These are phyloP conservation scores for Perkinsus chesapeaki DNA, from an alignment of 169 alveolate species.

Conservation along the genomic window DNA sequence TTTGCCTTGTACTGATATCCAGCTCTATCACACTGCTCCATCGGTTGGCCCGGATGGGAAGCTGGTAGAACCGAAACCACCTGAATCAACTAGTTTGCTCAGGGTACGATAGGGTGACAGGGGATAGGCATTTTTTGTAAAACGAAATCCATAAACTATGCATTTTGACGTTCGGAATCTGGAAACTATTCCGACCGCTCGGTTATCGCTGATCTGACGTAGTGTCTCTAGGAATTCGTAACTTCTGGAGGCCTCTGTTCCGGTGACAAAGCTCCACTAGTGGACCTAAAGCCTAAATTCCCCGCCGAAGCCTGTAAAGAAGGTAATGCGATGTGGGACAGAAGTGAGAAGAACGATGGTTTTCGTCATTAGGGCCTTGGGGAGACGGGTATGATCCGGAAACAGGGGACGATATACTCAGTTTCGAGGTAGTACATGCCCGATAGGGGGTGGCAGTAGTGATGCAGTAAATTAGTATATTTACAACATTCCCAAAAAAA, in stretches of 20 bases:
- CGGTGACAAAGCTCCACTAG: neutral
- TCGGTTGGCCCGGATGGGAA: neutral
- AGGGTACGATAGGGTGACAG: neutral
- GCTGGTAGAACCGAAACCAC: neutral
- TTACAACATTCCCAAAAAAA: too few species aligned
- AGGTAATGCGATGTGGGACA: neutral
- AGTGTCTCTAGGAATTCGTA: neutral
- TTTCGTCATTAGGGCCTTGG: neutral
- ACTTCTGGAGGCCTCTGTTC: neutral
- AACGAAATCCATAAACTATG: too few species aligned
- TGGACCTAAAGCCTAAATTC: neutral
- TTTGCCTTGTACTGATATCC: neutral
- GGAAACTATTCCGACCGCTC: too few species aligned
- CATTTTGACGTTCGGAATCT: too few species aligned
- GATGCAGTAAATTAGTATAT: too few species aligned
- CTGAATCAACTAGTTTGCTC: neutral
- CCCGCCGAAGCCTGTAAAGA: neutral
- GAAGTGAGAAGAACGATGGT: neutral
- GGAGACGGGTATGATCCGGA: neutral
- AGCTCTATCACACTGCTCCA: neutral
- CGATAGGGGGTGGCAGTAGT: too few species aligned
- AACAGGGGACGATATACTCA: neutral
- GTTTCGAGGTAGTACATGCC: neutral
- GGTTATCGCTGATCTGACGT: too few species aligned
- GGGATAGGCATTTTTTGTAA: too few species aligned